Conservation (phyloP, 2,329 filamentous ascomycete species). For the Rugonectria rugulosa region DNA sequence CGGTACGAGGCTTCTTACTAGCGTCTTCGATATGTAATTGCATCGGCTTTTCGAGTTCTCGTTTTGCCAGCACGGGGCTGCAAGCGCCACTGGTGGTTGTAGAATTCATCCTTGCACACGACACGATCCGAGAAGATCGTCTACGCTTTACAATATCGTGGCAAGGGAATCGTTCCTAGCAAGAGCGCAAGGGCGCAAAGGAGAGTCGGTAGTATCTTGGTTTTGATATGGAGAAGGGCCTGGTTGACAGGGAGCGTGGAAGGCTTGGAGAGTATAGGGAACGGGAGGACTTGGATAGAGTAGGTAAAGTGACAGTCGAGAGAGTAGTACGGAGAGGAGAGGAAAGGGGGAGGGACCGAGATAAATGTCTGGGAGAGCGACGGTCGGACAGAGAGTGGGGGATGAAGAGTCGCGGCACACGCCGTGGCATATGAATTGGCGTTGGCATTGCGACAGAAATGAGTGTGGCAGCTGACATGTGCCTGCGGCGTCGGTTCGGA, state of each 20-base stretch:
- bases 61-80: slow-evolving; percentile 17
- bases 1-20: slow-evolving; percentile 34
- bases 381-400: slow-evolving; percentile 25
- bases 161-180: slow-evolving; percentile 38
- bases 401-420: slow-evolving; percentile 17
- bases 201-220: slow-evolving; percentile 15
- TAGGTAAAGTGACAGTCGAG: slow-evolving; percentile 3
- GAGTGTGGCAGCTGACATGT: slow-evolving; percentile 29
- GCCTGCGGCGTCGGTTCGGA: slow-evolving; percentile 34
- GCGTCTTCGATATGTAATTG: slow-evolving; percentile 15
- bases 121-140: slow-evolving; percentile 18
- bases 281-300: slow-evolving; percentile 12
- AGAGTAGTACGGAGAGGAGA: slow-evolving; percentile 14
- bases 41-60: slow-evolving; percentile 19
- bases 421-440: background rate
- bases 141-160: slow-evolving; percentile 30
- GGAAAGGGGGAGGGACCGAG: slow-evolving; percentile 21
- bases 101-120: slow-evolving; percentile 39
- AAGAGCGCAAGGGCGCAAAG: slow-evolving; percentile 17
- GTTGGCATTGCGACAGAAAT: slow-evolving; percentile 15
- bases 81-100: slow-evolving; percentile 22
- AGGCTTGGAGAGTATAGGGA: background rate
- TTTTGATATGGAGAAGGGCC: background rate
- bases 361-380: slow-evolving; percentile 33
- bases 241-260: background rate